phyloP scores from a whole-genome alignment of 192 early-diverging fungal species.

The Gryganskiella cystojenkinii region DNA sequence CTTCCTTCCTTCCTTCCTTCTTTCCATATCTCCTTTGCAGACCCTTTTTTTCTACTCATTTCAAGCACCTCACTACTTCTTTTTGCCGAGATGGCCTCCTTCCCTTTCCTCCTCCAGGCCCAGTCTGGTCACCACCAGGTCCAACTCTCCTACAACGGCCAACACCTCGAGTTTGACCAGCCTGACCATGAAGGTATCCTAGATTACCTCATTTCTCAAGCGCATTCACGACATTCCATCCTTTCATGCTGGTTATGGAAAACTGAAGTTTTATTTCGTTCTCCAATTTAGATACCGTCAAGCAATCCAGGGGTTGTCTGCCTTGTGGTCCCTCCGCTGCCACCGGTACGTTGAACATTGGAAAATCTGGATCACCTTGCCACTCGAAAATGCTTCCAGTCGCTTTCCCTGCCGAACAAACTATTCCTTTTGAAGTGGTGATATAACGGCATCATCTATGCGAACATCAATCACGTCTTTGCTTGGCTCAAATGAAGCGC shows the following conservation, averaged over 20 bases:
- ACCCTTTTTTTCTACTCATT: neutral
- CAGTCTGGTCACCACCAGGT: slow-evolving; percentile 24
- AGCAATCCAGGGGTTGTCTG: slow-evolving; percentile 25
- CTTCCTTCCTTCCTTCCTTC: neutral
- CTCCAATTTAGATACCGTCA: slow-evolving; percentile 2
- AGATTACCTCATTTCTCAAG: neutral
- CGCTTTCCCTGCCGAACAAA: too few species aligned
- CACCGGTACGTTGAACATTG: slow-evolving; percentile 17
- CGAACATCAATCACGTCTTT: too few species aligned
- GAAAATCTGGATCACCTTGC: too few species aligned
- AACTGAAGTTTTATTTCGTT: neutral
- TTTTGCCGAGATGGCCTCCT: slow-evolving; percentile 25
- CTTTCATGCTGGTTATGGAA: too few species aligned
- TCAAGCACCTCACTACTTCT: neutral
- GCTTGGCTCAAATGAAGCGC: too few species aligned
- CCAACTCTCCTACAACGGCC: slow-evolving; percentile 38
- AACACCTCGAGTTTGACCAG: slow-evolving; percentile 35
- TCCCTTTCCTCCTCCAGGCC: slow-evolving; percentile 37
- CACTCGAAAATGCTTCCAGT: too few species aligned
- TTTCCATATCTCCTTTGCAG: too few species aligned
- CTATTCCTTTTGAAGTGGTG: too few species aligned
- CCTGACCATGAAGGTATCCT: slow-evolving; percentile 24
- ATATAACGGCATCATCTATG: too few species aligned
- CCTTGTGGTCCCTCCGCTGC: slow-evolving; percentile 30
- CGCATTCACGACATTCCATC: neutral